Conservation (phyloP, 345 rosid genomes). For the Garcia nutans region DNA sequence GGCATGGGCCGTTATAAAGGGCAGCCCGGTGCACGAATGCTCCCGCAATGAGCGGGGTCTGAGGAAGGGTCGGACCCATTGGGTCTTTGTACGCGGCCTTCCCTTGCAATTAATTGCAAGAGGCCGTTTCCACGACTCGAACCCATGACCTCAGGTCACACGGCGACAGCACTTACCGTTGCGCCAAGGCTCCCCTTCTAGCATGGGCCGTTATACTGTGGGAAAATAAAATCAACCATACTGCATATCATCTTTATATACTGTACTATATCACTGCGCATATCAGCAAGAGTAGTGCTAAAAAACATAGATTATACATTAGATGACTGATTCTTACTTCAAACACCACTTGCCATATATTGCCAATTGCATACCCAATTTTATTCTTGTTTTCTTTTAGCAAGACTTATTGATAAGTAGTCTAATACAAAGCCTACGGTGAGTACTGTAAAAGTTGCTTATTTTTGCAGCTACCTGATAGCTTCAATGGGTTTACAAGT, state of each 20-base stretch:
- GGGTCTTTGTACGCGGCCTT: too few species aligned
- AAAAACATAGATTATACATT: neutral
- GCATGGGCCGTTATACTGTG: neutral
- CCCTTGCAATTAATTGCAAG: too few species aligned
- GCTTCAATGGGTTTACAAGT: slow-evolving; percentile 91
- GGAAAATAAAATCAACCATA: neutral
- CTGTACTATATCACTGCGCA: neutral
- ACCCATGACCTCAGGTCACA: too few species aligned
- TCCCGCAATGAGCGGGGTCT: too few species aligned
- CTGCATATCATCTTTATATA: neutral
- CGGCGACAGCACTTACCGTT: too few species aligned
- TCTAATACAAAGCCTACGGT: neutral
- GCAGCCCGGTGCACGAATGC: too few species aligned
- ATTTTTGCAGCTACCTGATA: slow-evolving; percentile 62
- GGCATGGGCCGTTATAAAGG: slow-evolving; percentile 1
- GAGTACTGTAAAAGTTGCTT: neutral
- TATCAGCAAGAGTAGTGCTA: neutral
- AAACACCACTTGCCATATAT: neutral
- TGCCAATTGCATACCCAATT: neutral
- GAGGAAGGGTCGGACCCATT: too few species aligned
- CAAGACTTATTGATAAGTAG: neutral
- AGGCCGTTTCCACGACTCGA: too few species aligned
- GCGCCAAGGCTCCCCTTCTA: too few species aligned
- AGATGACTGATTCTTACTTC: neutral
- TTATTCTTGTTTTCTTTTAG: neutral